Percentiles rank a stretch among this genome's conserved stretches.
These are phyloP conservation scores for Penicillium sp. DNA, from an alignment of 2,329 filamentous ascomycete species.

Conservation along the genomic window DNA sequence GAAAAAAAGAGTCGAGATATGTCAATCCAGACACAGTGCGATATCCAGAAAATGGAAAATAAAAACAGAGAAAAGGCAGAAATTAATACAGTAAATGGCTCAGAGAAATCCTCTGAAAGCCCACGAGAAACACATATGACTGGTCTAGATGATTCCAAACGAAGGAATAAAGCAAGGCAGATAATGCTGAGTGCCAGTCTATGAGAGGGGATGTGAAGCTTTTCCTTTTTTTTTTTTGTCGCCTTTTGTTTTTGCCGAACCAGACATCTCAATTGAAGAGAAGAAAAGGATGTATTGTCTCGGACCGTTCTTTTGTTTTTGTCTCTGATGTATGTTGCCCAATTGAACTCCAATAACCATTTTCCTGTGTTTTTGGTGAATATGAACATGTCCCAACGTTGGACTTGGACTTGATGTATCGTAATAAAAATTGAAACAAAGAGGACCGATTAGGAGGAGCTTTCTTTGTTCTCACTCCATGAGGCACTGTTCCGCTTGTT, in stretches of 20 bases:
- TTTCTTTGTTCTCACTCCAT: constrained; percentile 38
- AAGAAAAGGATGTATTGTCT: constrained; percentile 7
- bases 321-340: constrained; percentile 21
- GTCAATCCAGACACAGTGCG: constrained; percentile 1
- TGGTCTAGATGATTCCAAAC: constrained; percentile 20
- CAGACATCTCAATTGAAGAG: constrained; percentile 3
- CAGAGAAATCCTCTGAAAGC: not conserved
- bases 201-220: constrained; percentile 12
- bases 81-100: constrained; percentile 25
- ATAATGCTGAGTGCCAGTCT: constrained; percentile 18
- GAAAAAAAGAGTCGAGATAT: not conserved
- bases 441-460: constrained; percentile 25
- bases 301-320: constrained; percentile 17
- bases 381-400: constrained; percentile 4
- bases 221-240: not conserved
- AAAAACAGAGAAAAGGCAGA: constrained; percentile 14
- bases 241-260: constrained; percentile 6
- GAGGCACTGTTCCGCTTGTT: constrained; percentile 42
- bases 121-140: constrained; percentile 12
- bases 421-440: constrained; percentile 18
- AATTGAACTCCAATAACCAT: constrained; percentile 22
- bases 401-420: constrained; percentile 17
- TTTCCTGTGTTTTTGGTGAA: constrained; percentile 16
- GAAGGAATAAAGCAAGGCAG: constrained; percentile 5
- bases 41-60: constrained; percentile 2